Evolutionary conservation across 371 early-diverging fungal species (phyloP).

Genomic region (Rhizomucor miehei): DNA sequence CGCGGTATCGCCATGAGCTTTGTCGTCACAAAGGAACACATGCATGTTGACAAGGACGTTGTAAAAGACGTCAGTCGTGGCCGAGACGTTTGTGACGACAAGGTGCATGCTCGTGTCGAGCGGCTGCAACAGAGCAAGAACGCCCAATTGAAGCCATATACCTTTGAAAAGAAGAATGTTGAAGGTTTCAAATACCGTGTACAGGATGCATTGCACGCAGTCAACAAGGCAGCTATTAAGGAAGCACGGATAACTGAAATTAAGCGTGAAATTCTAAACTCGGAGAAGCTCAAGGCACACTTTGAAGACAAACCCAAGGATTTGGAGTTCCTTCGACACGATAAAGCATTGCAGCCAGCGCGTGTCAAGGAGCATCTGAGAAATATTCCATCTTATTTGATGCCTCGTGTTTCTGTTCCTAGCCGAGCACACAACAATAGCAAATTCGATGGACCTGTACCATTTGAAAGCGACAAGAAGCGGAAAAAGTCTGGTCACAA

Average conservation of each 20-base stretch:
- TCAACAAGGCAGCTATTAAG: slow-evolving; percentile 74
- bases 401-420: slow-evolving; percentile 64
- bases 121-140: slow-evolving; percentile 66
- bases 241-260: slow-evolving; percentile 93
- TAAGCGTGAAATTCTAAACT: slow-evolving; percentile 89
- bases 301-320: slow-evolving; percentile 97
- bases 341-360: slow-evolving; percentile 80
- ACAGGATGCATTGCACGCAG: slow-evolving; percentile 82
- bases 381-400: slow-evolving; percentile 90
- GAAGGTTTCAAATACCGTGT: slow-evolving; percentile 90
- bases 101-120: slow-evolving; percentile 68
- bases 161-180: slow-evolving; percentile 86
- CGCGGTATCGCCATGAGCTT: slow-evolving; percentile 90
- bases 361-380: slow-evolving; percentile 84
- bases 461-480: slow-evolving; percentile 29
- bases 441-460: slow-evolving; percentile 18
- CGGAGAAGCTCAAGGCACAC: slow-evolving; percentile 92
- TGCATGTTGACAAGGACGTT: slow-evolving; percentile 24
- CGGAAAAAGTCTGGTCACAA: slow-evolving; percentile 17
- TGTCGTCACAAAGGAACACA: slow-evolving; percentile 56
- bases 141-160: slow-evolving; percentile 71
- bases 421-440: slow-evolving; percentile 5
- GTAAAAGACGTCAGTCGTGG: slow-evolving; percentile 34
- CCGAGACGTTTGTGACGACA: slow-evolving; percentile 56
- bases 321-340: slow-evolving; percentile 89